Percentiles rank a stretch among this genome's conserved stretches.
Evolutionary conservation across 371 early-diverging fungal species (phyloP).

Genomic region (Mortierella sp.): DNA sequence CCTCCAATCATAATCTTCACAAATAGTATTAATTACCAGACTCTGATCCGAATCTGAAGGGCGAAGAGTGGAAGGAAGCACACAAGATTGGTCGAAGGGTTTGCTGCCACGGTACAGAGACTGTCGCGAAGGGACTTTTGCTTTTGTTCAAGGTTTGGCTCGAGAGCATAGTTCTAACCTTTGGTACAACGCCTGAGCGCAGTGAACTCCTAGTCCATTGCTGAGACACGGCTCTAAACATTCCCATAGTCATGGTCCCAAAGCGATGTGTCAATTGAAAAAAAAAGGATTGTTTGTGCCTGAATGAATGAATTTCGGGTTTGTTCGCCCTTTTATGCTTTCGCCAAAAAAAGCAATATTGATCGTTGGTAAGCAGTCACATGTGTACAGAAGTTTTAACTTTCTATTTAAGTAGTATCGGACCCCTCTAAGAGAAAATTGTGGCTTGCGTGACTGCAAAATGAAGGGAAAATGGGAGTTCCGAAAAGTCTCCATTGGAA

Average conservation of each 20-base stretch:
- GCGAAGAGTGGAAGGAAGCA: conserved; percentile 43
- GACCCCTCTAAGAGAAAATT: too few species aligned
- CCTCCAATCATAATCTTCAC: too few species aligned
- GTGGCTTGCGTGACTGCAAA: too few species aligned
- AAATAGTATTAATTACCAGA: conserved; percentile 18
- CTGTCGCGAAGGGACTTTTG: background rate
- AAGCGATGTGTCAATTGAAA: background rate
- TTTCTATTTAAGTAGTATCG: too few species aligned
- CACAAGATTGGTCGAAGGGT: conserved; percentile 28
- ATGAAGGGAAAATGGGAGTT: background rate
- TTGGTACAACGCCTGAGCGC: conserved; percentile 17
- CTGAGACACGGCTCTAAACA: conserved; percentile 40
- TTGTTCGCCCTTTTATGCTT: background rate
- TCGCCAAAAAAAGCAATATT: conserved; percentile 2
- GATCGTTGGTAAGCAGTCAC: background rate
- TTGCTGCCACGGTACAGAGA: conserved; percentile 1
- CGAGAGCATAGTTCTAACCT: conserved; percentile 9
- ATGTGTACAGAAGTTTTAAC: too few species aligned
- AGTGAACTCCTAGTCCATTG: conserved; percentile 26
- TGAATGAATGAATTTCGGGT: conserved; percentile 1
- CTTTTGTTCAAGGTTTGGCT: conserved; percentile 3
- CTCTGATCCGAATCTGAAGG: conserved; percentile 23
- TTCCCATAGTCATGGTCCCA: conserved; percentile 25
- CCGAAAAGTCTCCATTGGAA: background rate
- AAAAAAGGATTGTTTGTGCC: conserved; percentile 9